These are phyloP conservation scores for Rhizomucor miehei DNA, from an alignment of 371 early-diverging fungal genomes.

Conservation along the genomic window DNA sequence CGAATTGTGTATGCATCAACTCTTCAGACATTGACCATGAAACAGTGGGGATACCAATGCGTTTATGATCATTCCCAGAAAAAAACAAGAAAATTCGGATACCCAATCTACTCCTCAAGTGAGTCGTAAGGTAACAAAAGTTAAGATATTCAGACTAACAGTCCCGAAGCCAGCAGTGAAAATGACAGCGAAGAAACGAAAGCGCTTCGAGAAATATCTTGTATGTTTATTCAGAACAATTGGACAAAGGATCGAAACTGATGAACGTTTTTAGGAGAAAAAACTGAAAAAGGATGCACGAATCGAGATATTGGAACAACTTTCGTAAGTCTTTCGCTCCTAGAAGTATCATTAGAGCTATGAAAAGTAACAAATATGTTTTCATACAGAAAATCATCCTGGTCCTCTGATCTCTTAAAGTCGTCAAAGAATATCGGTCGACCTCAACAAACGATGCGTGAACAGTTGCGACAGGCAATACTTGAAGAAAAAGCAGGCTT, in stretches of 20 bases:
- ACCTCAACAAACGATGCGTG: constrained; percentile 64
- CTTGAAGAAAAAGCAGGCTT: constrained; percentile 68
- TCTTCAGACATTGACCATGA: neutral
- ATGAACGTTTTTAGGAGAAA: constrained; percentile 59
- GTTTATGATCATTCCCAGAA: constrained; percentile 35
- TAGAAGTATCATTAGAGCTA: neutral
- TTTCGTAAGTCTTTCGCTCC: constrained; percentile 45
- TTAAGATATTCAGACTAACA: neutral
- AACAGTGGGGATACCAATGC: constrained; percentile 33
- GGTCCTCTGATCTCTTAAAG: constrained; percentile 71
- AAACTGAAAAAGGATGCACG: constrained; percentile 94
- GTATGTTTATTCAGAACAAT: constrained; percentile 34
- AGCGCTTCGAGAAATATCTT: constrained; percentile 80
- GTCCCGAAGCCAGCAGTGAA: constrained; percentile 26
- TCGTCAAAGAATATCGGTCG: constrained; percentile 80
- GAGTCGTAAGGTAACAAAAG: neutral
- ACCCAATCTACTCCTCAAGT: neutral
- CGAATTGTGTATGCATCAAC: neutral
- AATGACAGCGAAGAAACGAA: constrained; percentile 75
- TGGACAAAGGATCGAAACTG: neutral
- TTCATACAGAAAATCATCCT: constrained; percentile 46
- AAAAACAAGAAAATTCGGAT: constrained; percentile 1
- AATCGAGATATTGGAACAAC: constrained; percentile 75
- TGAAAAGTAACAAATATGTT: neutral
- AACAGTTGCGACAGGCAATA: constrained; percentile 71